Evolutionary conservation across 83 land plant species (phyloP).

Genomic region (Thuja plicata): DNA sequence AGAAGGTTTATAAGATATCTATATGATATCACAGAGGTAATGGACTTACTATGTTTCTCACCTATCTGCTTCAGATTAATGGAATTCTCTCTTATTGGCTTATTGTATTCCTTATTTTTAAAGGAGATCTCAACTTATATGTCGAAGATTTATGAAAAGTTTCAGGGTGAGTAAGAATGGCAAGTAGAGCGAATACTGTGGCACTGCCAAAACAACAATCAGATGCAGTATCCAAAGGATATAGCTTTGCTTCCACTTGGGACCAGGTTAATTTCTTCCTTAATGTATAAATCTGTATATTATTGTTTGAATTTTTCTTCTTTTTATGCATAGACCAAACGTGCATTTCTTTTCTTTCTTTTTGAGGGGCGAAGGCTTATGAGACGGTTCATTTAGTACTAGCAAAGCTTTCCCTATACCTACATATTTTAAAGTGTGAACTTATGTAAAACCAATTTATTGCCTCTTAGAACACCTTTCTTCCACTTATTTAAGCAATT

Average conservation of each 20-base stretch:
- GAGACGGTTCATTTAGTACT: background rate
- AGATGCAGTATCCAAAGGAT: conserved; percentile 85
- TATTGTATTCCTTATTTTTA: background rate
- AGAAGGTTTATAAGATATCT: no score
- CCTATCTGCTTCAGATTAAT: background rate
- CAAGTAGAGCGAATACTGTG: conserved; percentile 15
- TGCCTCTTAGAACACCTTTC: background rate
- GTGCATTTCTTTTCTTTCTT: background rate
- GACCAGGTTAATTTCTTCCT: conserved; percentile 55
- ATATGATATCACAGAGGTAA: no score
- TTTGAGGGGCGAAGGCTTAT: background rate
- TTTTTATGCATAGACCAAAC: background rate
- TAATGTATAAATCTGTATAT: background rate
- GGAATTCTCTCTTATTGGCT: background rate
- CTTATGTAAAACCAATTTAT: background rate
- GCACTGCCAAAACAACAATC: conserved; percentile 41
- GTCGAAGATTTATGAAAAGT: background rate
- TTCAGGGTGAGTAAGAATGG: background rate
- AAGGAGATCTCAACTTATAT: background rate
- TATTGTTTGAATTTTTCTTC: background rate
- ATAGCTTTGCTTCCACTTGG: conserved; percentile 91
- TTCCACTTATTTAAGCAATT: background rate
- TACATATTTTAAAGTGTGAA: background rate
- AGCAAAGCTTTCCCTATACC: background rate
- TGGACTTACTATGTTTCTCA: background rate